Conservation (phyloP, 768 basidiomycete species). For the Auriscalpium microsporum region DNA sequence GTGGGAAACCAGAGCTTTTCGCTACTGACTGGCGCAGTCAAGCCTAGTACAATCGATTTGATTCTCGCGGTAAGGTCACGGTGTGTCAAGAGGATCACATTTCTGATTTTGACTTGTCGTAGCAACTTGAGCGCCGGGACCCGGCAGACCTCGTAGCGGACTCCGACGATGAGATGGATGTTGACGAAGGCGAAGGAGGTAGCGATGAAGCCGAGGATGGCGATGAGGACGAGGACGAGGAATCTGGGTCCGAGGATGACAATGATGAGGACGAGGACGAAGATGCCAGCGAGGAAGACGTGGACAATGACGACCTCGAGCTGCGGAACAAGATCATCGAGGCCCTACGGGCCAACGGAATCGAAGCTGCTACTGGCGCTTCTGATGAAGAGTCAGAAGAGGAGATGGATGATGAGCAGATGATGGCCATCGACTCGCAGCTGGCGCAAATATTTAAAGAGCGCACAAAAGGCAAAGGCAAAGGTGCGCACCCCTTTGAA, state of each 20-base stretch:
- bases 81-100: not conserved
- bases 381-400: slow-evolving; percentile 51
- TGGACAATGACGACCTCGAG: slow-evolving; percentile 47
- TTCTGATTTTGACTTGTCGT: not conserved
- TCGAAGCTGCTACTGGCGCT: slow-evolving; percentile 47
- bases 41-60: slow-evolving; percentile 67
- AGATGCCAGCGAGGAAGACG: slow-evolving; percentile 31
- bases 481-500: slow-evolving; percentile 38
- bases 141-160: slow-evolving; percentile 42
- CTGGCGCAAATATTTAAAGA: slow-evolving; percentile 81
- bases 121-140: slow-evolving; percentile 81
- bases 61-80: slow-evolving; percentile 62
- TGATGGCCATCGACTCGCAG: slow-evolving; percentile 93
- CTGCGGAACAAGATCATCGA: slow-evolving; percentile 63
- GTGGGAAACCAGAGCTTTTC: slow-evolving; percentile 77
- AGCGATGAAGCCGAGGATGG: slow-evolving; percentile 26
- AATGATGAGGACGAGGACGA: slow-evolving; percentile 27
- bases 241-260: slow-evolving; percentile 23
- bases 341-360: slow-evolving; percentile 50
- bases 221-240: slow-evolving; percentile 32
- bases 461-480: slow-evolving; percentile 53
- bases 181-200: slow-evolving; percentile 21
- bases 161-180: slow-evolving; percentile 25
- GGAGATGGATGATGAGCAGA: slow-evolving; percentile 95
- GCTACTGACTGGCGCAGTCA: slow-evolving; percentile 56